Evolutionary conservation across 208 protist genomes (phyloP).

Genomic region (Strigomonas culicis): DNA sequence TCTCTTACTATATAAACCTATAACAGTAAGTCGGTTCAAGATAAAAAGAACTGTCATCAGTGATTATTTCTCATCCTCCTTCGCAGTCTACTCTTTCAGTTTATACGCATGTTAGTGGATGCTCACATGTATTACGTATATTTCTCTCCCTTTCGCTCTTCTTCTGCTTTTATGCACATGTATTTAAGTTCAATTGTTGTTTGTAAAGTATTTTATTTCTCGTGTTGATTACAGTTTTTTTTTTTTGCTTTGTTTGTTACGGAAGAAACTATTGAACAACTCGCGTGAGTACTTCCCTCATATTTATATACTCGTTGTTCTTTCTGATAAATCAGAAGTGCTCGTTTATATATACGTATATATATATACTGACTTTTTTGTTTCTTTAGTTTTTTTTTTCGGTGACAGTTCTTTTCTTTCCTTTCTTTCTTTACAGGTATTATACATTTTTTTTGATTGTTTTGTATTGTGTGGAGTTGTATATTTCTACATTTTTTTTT

Average conservation of each 20-base stretch:
- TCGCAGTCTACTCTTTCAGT: too few relatives aligned
- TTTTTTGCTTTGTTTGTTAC: neutral
- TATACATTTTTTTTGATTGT: neutral
- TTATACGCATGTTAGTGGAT: too few relatives aligned
- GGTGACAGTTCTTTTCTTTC: neutral
- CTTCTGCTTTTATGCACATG: neutral
- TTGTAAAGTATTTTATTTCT: too few relatives aligned
- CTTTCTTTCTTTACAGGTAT: neutral
- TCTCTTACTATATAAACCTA: neutral
- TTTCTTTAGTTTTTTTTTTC: neutral
- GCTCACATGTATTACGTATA: slow-evolving; percentile 7
- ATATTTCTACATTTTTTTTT: slow-evolving; percentile 16
- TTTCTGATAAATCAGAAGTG: too few relatives aligned
- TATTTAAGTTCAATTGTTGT: too few relatives aligned
- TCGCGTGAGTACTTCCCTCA: neutral
- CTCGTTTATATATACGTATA: neutral
- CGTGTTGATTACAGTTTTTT: slow-evolving; percentile 9
- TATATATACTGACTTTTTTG: neutral
- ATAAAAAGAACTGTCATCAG: too few relatives aligned
- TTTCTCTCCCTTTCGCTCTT: neutral
- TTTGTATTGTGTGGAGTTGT: neutral
- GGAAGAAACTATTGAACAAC: neutral
- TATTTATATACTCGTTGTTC: neutral
- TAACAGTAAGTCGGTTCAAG: too few relatives aligned
- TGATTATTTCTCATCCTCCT: too few relatives aligned